A percentile compares a stretch with the other conserved stretches of the same genome.
These are phyloP conservation scores for Lagenidium giganteum DNA, from an alignment of 352 stramenopile species.

Conservation along the genomic window DNA sequence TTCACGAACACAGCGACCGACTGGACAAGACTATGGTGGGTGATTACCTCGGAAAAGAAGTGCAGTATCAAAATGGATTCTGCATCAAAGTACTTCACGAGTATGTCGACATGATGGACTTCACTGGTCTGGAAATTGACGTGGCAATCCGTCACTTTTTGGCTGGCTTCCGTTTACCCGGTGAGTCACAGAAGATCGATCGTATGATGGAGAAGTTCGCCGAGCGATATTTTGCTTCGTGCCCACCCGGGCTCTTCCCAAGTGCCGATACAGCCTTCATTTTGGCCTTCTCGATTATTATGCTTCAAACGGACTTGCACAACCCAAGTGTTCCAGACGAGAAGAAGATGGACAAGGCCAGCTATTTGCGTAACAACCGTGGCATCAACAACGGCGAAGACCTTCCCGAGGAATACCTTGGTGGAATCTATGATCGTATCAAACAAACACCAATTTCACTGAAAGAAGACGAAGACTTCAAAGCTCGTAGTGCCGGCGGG, in stretches of 20 bases:
- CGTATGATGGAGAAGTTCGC: constrained; percentile 99
- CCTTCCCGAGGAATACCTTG: constrained; percentile 91
- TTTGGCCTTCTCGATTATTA: constrained; percentile 92
- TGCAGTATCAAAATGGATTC: constrained; percentile 93
- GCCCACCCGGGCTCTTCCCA: constrained; percentile 85
- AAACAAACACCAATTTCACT: constrained; percentile 94
- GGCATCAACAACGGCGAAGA: constrained; percentile 96
- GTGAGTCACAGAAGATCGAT: constrained; percentile 99
- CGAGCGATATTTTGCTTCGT: constrained; percentile 81
- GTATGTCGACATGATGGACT: constrained; percentile 97
- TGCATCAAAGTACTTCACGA: constrained; percentile 93
- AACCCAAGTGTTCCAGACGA: constrained; percentile 97
- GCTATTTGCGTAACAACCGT: constrained; percentile 96
- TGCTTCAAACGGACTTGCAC: constrained; percentile 95
- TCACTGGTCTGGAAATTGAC: constrained; percentile 94
- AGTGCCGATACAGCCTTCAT: constrained; percentile 98
- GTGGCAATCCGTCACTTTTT: constrained; percentile 98
- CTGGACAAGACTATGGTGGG: constrained; percentile 97
- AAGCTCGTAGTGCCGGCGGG: constrained; percentile 16
- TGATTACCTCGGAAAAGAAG: constrained; percentile 97
- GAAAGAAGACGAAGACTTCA: constrained; percentile 94
- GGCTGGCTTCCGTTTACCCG: constrained; percentile 96
- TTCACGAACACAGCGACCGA: constrained; percentile 88
- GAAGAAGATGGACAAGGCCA: constrained; percentile 96
- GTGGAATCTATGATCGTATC: constrained; percentile 95